Conservation (phyloP, 352 stramenopile species). For the Salisapilia sapeloensis region DNA sequence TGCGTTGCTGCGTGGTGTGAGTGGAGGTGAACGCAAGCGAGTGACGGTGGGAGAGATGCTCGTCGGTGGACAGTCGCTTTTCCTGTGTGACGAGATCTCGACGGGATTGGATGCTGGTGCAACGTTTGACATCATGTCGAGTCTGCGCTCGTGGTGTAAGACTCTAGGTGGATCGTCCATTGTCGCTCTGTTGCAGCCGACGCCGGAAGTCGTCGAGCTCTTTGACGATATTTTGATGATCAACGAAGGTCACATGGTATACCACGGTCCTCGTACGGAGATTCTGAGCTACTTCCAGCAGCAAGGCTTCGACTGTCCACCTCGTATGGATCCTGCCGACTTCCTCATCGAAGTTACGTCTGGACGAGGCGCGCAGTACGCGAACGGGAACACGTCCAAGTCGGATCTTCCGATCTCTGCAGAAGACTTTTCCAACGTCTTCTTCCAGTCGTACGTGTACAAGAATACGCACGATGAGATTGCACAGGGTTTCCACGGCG, state of each 20-base stretch:
- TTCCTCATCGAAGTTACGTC: constrained; percentile 60
- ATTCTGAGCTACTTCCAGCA: constrained; percentile 74
- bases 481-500: too few relatives aligned
- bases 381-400: constrained; percentile 11
- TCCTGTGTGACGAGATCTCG: constrained; percentile 85
- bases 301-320: constrained; percentile 50
- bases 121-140: constrained; percentile 83
- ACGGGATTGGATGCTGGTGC: constrained; percentile 87
- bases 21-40: constrained; percentile 79
- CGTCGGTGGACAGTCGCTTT: constrained; percentile 41
- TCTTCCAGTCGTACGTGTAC: constrained; percentile 35
- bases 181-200: constrained; percentile 36
- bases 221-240: constrained; percentile 94
- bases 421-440: constrained; percentile 36
- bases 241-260: constrained; percentile 86
- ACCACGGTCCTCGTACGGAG: constrained; percentile 69
- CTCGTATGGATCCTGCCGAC: constrained; percentile 36
- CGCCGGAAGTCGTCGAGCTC: constrained; percentile 84
- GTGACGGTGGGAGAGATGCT: constrained; percentile 89
- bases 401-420: constrained; percentile 9
- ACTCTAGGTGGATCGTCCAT: constrained; percentile 12
- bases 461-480: constrained; percentile 27
- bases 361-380: constrained; percentile 22
- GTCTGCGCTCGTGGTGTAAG: constrained; percentile 26
- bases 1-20: constrained; percentile 75